phyloP scores from a whole-genome alignment of 331 rosid genomes.

The Erythrophleum ivorense region DNA sequence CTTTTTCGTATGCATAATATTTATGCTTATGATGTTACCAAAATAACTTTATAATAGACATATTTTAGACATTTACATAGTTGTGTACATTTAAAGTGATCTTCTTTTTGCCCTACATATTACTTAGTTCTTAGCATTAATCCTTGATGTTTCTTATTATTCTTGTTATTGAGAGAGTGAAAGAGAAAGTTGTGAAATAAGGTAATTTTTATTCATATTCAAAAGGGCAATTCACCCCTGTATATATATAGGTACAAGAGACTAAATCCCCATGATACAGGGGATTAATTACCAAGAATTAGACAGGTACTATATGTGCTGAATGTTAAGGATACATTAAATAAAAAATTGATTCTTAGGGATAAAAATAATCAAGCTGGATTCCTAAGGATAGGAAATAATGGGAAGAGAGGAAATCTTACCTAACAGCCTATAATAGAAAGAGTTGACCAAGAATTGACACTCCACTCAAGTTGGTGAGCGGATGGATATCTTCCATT shows the following conservation, averaged over 20 bases:
- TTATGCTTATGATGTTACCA: no score
- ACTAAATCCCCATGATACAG: not conserved
- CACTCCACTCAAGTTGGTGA: no score
- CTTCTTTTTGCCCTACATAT: no score
- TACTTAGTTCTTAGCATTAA: no score
- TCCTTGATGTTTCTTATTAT: constrained; percentile 26
- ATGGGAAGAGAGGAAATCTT: no score
- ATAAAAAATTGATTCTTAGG: not conserved
- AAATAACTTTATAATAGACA: no score
- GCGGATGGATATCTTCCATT: no score
- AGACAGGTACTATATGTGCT: not conserved
- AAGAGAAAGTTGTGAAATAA: not conserved
- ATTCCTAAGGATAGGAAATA: not conserved
- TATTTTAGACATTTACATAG: no score
- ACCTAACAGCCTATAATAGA: no score
- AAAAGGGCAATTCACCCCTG: not conserved
- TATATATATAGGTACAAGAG: not conserved
- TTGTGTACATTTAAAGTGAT: no score
- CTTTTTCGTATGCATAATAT: no score
- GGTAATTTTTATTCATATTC: not conserved
- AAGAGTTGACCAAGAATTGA: no score
- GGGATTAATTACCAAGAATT: not conserved
- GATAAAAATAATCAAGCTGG: not conserved
- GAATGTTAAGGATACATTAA: not conserved
- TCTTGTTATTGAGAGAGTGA: constrained; percentile 31